Evolutionary conservation across 2,329 filamentous ascomycete genomes (phyloP), one percentile per base, ranked within the genome.

Genomic region (Diaporthe capsici): DNA sequence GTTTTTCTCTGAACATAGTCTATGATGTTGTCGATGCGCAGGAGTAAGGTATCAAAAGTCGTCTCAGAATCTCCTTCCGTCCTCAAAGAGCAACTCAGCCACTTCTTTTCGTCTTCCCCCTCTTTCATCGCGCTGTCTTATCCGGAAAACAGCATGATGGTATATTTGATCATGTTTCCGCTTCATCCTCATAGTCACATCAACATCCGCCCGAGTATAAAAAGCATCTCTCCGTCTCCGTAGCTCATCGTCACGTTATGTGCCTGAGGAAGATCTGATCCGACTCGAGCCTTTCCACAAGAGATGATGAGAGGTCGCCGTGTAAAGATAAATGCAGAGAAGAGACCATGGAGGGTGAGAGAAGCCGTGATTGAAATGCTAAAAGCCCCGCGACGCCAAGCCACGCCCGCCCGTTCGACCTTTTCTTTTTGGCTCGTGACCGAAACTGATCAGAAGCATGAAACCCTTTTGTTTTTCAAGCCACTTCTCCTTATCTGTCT

Each of bases 331-430:
- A 60, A 65, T 42, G 61, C 51, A 65, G 73, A 75, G 73, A 51
- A 63, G 61, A 75, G 47, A 71, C 44, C 37, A 53, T 51, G 47
- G 34, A 61, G 49, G 70, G 28, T 51, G 53, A 58, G 34, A 31
- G 55, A 77, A 75, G 71, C 68, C 68, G 63, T 31, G 39, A 44
- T 47, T 47, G 57, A 60, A 60, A 77, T 77, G 76, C 76, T 75
- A 39, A 49, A 72, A 37, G 58, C 39, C 76, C 70, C 70, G 63
- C 71, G 70, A 77, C 68, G 76, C 76, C 76, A 75, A 53, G 68
- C 75, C 75, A 72, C 61, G 73, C 76, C 76, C 76, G 53, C 63
- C 70, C 67, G 58, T 75, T 73, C 63, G 47, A 67, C 74, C 63
- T 55, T 63, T 67, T 28, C 28, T 67, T 55, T 70, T 74, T 71